Evolutionary conservation across 176 grass and related monocot genomes (phyloP), one percentile per base, ranked within the genome.

Genomic region (Aegilops umbellulata): DNA sequence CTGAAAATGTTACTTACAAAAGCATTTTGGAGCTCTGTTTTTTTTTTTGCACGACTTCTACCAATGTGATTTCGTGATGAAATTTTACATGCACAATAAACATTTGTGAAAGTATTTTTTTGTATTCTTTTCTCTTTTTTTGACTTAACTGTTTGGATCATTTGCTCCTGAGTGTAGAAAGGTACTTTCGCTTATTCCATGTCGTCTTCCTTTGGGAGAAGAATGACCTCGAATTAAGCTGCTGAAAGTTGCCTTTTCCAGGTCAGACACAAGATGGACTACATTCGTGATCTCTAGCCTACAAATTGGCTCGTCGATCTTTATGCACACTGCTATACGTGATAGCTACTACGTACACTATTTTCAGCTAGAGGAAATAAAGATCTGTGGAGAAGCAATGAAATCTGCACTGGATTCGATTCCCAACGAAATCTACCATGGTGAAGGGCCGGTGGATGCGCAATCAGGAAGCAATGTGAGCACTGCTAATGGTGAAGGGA

Each of bases 361-460:
- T 35, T 57, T 38, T 57, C 30, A 19, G 80, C 49, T 69, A 47
- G 30, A 13, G 65, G 38, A 70, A 70, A 20, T 49, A 8, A 42
- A 51, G 10, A 69, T 14, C 44, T 16, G 24, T 10, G 2, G 44
- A 36, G 5, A 17, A 30, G 32, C 3, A 58, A 79, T 7, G 31
- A 60, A 35, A 42, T 86, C 47, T 69, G 14, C 25, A 19, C 16
- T 10, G 34, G 75, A 79, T 68, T 20, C 24, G 32, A 60, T 73
- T 86, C 53, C 69, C 26, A 9, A 86, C 24, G 19, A 86, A 65
- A 84, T 76, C 63, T 69, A 20, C 24, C 77, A 80, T 64, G 77
- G 55, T 19, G 26, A 74, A 53, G 26, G 32, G 35, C 64, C 11
- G 23, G 32, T 79, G 75, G 64, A 58, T 69, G 46, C 22, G 51